Conservation (phyloP, 2,329 filamentous ascomycete species). For the Gnomoniopsis smithogilvyi region DNA sequence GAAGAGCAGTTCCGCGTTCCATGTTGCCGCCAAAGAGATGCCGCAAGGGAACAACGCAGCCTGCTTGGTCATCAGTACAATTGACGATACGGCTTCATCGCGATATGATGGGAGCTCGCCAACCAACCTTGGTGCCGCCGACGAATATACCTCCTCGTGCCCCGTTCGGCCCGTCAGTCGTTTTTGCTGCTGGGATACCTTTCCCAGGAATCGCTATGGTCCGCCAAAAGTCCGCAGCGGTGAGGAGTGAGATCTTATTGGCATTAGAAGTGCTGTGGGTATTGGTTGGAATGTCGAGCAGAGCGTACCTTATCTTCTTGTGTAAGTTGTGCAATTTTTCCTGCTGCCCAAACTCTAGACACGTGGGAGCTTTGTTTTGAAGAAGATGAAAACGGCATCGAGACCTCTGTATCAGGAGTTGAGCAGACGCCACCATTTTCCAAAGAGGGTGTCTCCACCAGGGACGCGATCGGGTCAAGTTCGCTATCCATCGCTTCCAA, state of each 20-base stretch:
- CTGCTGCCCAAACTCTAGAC: slow-evolving; percentile 39
- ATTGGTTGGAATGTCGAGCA: not conserved
- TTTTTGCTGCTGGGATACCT: slow-evolving; percentile 62
- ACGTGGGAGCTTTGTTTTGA: slow-evolving; percentile 33
- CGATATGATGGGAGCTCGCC: not conserved
- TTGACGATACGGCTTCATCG: no score
- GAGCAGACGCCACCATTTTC: slow-evolving; percentile 36
- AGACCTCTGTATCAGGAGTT: slow-evolving; percentile 50
- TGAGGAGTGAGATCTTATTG: slow-evolving; percentile 53
- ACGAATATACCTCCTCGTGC: slow-evolving; percentile 67
- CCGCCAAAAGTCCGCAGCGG: slow-evolving; percentile 67
- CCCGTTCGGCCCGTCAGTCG: slow-evolving; percentile 68
- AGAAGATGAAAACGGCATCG: slow-evolving; percentile 41
- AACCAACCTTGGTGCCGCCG: slow-evolving; percentile 57
- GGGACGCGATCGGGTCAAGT: slow-evolving; percentile 34
- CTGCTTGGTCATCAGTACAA: slow-evolving; percentile 32
- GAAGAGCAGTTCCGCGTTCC: slow-evolving; percentile 68
- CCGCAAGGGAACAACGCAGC: slow-evolving; percentile 78
- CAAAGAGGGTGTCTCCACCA: slow-evolving; percentile 31
- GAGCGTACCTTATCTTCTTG: slow-evolving; percentile 54
- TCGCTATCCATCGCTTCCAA: slow-evolving; percentile 26
- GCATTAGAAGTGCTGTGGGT: slow-evolving; percentile 10
- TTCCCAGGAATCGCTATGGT: slow-evolving; percentile 62
- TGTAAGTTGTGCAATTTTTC: slow-evolving; percentile 50
- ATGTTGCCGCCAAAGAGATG: slow-evolving; percentile 74